Conservation (phyloP, 2,329 filamentous ascomycete genomes). For the Metarhizium album region DNA sequence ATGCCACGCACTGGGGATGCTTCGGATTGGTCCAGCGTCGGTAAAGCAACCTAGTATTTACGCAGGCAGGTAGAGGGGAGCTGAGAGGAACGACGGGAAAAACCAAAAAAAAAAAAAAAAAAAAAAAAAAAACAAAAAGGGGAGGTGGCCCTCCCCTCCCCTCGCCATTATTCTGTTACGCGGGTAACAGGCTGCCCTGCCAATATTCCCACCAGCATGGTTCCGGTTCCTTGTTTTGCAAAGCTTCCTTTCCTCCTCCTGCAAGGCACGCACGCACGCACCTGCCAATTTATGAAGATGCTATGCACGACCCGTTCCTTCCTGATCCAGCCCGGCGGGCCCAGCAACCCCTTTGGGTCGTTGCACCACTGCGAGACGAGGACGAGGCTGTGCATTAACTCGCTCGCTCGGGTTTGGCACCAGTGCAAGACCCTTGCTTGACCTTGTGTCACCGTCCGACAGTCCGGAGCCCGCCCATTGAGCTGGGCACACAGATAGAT, state of each 20-base stretch:
- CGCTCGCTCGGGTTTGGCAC: conserved; percentile 1
- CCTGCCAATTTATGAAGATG: neutral
- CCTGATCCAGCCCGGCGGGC: neutral
- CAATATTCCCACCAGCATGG: neutral
- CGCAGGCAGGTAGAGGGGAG: too few species aligned
- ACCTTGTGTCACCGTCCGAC: conserved; percentile 3
- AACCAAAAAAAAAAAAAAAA: too few species aligned
- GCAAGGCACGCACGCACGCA: neutral
- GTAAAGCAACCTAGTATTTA: too few species aligned
- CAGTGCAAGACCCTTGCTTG: conserved; percentile 3
- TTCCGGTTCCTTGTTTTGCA: neutral
- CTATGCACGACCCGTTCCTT: neutral
- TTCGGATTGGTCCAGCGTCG: neutral
- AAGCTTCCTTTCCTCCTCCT: too few species aligned
- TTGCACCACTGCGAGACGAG: neutral
- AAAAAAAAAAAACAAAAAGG: neutral
- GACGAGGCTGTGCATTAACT: too few species aligned
- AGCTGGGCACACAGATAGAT: neutral
- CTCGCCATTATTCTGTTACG: neutral
- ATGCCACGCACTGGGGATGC: too few species aligned
- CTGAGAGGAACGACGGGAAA: too few species aligned
- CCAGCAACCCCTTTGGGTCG: neutral
- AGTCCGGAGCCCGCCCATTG: too few species aligned
- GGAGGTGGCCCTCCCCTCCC: neutral
- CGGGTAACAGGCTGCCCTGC: neutral